These are phyloP conservation scores for Medicago truncatula DNA, from an alignment of 306 rosid species.

Conservation along the genomic window DNA sequence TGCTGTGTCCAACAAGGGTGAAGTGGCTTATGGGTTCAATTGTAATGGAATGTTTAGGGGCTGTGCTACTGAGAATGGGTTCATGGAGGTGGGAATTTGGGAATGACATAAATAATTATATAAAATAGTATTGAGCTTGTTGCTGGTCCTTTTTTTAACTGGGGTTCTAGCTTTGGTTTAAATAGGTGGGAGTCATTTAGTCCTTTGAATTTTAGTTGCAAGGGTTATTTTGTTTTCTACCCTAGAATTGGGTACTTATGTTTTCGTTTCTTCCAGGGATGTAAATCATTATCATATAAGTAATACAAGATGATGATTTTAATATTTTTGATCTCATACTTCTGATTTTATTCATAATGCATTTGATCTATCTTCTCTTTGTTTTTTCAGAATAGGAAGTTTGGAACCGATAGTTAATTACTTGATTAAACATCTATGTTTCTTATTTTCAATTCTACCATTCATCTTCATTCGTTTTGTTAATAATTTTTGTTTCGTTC, in stretches of 20 bases:
- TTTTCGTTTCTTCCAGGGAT: not conserved
- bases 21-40: slow-evolving; percentile 84
- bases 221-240: not conserved
- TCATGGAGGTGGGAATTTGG: slow-evolving; percentile 96
- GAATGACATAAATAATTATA: slow-evolving; percentile 37
- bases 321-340: too few species aligned
- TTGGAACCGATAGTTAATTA: too few species aligned
- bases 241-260: not conserved
- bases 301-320: too few species aligned
- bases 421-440: too few species aligned
- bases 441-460: too few species aligned
- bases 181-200: not conserved
- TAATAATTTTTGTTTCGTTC: too few species aligned
- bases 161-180: not conserved
- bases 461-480: not conserved
- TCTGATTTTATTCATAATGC: too few species aligned
- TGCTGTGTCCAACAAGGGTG: slow-evolving; percentile 79
- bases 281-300: not conserved
- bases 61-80: slow-evolving; percentile 79
- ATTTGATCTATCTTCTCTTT: too few species aligned
- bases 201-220: not conserved
- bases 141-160: not conserved
- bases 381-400: too few species aligned
- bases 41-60: slow-evolving; percentile 91
- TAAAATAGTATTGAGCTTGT: not conserved